phyloP scores from a whole-genome alignment of 1,284 basidiomycete species.

The Tremellales sp. region DNA sequence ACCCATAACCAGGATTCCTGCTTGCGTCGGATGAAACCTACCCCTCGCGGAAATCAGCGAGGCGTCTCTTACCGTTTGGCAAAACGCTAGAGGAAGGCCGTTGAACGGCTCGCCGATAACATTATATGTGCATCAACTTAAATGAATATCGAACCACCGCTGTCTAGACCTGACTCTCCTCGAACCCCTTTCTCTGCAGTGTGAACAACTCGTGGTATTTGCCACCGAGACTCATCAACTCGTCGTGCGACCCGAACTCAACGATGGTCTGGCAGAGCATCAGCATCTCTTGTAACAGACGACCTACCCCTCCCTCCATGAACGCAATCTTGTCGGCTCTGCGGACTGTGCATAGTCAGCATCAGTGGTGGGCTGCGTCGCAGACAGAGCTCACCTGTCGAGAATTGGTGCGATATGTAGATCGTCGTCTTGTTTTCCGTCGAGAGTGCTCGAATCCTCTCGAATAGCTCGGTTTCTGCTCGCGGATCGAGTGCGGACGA shows the following conservation, averaged over 20 bases:
- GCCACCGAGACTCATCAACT: conserved; percentile 55
- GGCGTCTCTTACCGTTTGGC: too few species aligned
- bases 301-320: conserved; percentile 71
- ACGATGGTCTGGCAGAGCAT: conserved; percentile 58
- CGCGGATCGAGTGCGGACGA: conserved; percentile 66
- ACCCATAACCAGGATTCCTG: too few species aligned
- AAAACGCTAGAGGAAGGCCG: too few species aligned
- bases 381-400: conserved; percentile 57
- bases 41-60: too few species aligned
- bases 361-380: background rate
- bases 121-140: too few species aligned
- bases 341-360: conserved; percentile 12
- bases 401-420: conserved; percentile 77
- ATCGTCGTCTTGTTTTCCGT: conserved; percentile 58
- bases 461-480: conserved; percentile 72
- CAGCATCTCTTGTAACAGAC: background rate
- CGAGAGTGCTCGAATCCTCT: conserved; percentile 34
- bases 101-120: too few species aligned
- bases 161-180: too few species aligned
- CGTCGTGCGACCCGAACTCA: conserved; percentile 73
- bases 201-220: conserved; percentile 35
- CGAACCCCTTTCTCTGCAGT: conserved; percentile 21
- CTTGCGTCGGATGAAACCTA: too few species aligned
- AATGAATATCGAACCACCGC: too few species aligned
- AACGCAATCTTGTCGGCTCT: conserved; percentile 58